phyloP scores from a whole-genome alignment of 1,284 basidiomycete genomes.

The Ganoderma resinaceum region DNA sequence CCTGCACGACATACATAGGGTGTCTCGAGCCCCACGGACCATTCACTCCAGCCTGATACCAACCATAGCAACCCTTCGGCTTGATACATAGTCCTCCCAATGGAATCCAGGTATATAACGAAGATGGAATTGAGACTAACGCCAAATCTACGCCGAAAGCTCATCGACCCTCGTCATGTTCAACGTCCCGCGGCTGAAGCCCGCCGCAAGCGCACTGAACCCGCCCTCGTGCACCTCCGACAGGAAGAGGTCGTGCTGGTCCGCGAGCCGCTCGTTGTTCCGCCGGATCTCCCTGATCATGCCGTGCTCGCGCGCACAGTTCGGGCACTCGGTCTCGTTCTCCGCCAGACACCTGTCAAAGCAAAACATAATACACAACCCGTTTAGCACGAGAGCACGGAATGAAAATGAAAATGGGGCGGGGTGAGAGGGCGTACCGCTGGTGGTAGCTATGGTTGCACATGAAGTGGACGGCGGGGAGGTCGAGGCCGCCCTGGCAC shows the following conservation, averaged over 20 bases:
- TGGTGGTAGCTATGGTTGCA: slow-evolving; percentile 98
- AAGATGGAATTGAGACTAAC: neutral
- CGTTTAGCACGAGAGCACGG: neutral
- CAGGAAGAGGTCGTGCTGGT: slow-evolving; percentile 90
- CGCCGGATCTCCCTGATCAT: slow-evolving; percentile 87
- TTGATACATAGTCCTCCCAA: neutral
- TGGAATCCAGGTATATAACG: neutral
- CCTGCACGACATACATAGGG: too few species aligned
- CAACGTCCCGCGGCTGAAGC: slow-evolving; percentile 80
- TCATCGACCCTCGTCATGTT: slow-evolving; percentile 46
- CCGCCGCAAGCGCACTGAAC: slow-evolving; percentile 82
- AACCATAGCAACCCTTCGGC: too few species aligned
- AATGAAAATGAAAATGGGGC: neutral
- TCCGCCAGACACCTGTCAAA: slow-evolving; percentile 79
- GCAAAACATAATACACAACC: neutral
- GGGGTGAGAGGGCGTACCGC: slow-evolving; percentile 54
- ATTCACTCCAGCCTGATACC: too few species aligned
- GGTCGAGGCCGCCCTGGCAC: slow-evolving; percentile 88
- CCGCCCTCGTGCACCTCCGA: slow-evolving; percentile 86
- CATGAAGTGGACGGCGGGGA: slow-evolving; percentile 97
- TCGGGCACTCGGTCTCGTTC: slow-evolving; percentile 88
- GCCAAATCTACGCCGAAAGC: slow-evolving; percentile 18
- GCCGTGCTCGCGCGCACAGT: slow-evolving; percentile 87
- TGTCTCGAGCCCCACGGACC: too few species aligned
- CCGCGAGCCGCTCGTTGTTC: slow-evolving; percentile 83